phyloP scores from a whole-genome alignment of 441 rosid species.

The Syzygium syzygioides region DNA sequence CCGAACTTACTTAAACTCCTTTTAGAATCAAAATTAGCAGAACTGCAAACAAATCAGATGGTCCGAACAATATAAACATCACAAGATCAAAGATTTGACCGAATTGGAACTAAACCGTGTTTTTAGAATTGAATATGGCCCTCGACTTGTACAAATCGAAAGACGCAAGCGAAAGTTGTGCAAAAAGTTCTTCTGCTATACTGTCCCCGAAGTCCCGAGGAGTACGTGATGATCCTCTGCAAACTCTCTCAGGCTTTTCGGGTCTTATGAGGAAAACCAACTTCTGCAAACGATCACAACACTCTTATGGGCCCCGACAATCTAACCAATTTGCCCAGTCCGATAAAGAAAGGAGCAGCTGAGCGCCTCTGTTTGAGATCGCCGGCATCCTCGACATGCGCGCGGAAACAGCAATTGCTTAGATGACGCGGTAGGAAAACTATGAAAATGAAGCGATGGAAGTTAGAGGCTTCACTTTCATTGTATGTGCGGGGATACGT shows the following conservation, averaged over 20 bases:
- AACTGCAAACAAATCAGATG: background rate
- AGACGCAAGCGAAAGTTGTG: background rate
- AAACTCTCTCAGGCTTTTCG: background rate
- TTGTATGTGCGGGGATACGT: background rate
- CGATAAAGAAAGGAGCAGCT: background rate
- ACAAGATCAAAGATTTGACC: background rate
- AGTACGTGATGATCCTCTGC: background rate
- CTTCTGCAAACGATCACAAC: background rate
- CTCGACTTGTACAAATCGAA: background rate
- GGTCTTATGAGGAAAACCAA: background rate
- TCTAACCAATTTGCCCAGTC: background rate
- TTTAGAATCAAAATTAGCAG: background rate
- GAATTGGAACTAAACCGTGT: background rate
- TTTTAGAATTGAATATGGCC: background rate
- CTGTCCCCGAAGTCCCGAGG: background rate
- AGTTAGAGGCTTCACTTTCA: background rate
- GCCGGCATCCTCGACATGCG: background rate
- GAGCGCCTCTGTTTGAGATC: background rate
- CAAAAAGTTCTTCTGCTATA: background rate
- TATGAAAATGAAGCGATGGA: background rate
- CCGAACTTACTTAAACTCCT: background rate
- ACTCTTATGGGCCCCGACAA: background rate
- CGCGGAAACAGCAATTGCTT: background rate
- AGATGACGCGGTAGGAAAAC: background rate
- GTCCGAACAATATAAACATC: background rate